These are phyloP conservation scores for Aspergillus pseudotamarii DNA, from an alignment of 2,329 filamentous ascomycete genomes.

Conservation along the genomic window DNA sequence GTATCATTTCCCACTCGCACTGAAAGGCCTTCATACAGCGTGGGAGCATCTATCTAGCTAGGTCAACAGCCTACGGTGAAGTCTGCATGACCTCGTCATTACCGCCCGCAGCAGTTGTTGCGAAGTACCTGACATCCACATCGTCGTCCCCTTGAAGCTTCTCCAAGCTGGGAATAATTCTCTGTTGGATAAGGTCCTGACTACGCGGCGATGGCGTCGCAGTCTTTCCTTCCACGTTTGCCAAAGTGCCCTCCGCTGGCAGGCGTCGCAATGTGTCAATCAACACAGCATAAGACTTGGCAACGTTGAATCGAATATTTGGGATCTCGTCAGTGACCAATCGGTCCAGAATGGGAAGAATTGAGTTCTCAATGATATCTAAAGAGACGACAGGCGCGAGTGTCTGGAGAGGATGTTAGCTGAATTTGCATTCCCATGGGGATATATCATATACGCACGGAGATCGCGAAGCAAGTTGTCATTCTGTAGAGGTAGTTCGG, in stretches of 20 bases:
- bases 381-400: slow-evolving; percentile 90
- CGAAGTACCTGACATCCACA: slow-evolving; percentile 97
- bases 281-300: slow-evolving; percentile 91
- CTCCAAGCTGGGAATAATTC: slow-evolving; percentile 85
- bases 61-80: slow-evolving; percentile 42
- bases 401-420: slow-evolving; percentile 63
- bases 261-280: slow-evolving; percentile 90
- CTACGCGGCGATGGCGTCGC: slow-evolving; percentile 67
- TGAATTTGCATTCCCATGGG: slow-evolving; percentile 12
- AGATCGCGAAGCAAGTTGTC: slow-evolving; percentile 99
- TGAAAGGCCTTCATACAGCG: slow-evolving; percentile 17
- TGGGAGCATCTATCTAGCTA: slow-evolving; percentile 13
- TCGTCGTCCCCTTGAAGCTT: slow-evolving; percentile 97
- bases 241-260: slow-evolving; percentile 83
- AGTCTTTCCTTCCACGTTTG: slow-evolving; percentile 70
- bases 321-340: slow-evolving; percentile 93
- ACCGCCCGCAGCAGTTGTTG: slow-evolving; percentile 76
- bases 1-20: slow-evolving; percentile 22
- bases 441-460: slow-evolving; percentile 64
- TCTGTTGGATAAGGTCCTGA: slow-evolving; percentile 79
- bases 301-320: slow-evolving; percentile 99
- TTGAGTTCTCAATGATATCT: slow-evolving; percentile 88
- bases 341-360: slow-evolving; percentile 94
- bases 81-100: slow-evolving; percentile 59
- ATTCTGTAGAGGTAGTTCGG: slow-evolving; percentile 99